Conservation (phyloP, 2,329 filamentous ascomycete genomes). For the Alternaria conjuncta region DNA sequence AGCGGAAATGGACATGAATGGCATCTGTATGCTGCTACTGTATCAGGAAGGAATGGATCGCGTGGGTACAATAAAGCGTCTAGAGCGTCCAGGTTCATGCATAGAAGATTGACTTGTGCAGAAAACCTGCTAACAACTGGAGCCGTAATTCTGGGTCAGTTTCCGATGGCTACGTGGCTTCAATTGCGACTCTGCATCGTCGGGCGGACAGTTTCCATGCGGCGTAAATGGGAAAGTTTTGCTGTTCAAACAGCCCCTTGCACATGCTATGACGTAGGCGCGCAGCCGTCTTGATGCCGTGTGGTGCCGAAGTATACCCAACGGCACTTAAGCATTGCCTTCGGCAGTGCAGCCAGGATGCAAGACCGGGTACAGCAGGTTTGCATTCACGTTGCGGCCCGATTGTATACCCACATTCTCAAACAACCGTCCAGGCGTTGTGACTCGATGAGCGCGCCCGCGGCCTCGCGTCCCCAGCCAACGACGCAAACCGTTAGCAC, state of each 20-base stretch:
- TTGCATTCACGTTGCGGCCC: constrained; percentile 9
- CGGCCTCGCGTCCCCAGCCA: constrained; percentile 1
- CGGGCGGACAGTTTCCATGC: not conserved
- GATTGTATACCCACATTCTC: constrained; percentile 5
- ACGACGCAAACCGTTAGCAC: constrained; percentile 10
- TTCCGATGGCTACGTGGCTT: constrained; percentile 18
- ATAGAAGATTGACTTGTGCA: constrained; percentile 9
- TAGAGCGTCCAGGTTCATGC: constrained; percentile 10
- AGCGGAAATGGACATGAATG: constrained; percentile 12
- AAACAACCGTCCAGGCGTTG: not conserved
- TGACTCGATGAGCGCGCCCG: constrained; percentile 2
- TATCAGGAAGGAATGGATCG: constrained; percentile 7
- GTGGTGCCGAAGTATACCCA: constrained; percentile 1
- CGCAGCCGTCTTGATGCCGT: not conserved
- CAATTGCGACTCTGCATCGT: not conserved
- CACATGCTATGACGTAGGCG: not conserved
- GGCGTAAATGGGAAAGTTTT: not conserved
- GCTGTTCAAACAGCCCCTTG: not conserved
- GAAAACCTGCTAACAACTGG: not conserved
- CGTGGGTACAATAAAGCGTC: not conserved
- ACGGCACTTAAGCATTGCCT: constrained; percentile 2
- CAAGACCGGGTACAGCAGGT: constrained; percentile 4
- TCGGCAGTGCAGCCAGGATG: constrained; percentile 6
- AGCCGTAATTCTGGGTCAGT: not conserved
- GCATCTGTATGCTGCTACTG: not conserved